Conservation (phyloP, 1,284 basidiomycete species). For the Cryptococcus sp. region DNA sequence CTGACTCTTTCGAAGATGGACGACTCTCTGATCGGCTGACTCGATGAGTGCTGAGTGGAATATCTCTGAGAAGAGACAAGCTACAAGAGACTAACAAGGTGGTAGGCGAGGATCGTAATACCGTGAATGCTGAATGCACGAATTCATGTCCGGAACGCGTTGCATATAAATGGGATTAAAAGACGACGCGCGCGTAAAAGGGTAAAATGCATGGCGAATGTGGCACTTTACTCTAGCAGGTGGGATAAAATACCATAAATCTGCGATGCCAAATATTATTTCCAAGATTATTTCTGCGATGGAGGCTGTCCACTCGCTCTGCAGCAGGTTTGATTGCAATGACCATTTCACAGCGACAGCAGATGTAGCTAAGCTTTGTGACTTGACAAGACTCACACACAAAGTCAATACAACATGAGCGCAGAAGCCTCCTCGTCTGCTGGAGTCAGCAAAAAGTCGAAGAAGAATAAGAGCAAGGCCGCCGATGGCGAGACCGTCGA, state of each 20-base stretch:
- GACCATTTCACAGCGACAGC: not conserved
- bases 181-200: not conserved
- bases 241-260: not conserved
- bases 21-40: too few species aligned
- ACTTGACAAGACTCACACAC: not conserved
- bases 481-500: conserved; percentile 21
- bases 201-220: conserved; percentile 2
- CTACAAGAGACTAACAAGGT: too few species aligned
- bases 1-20: too few species aligned
- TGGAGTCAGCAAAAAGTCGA: conserved; percentile 21
- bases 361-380: not conserved
- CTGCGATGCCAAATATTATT: not conserved
- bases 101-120: too few species aligned
- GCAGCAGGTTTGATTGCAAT: not conserved
- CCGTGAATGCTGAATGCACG: too few species aligned
- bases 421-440: conserved; percentile 33
- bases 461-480: conserved; percentile 24
- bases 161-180: too few species aligned
- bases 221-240: not conserved
- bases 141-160: too few species aligned
- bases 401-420: conserved; percentile 21
- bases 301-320: conserved; percentile 19
- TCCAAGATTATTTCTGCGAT: conserved; percentile 8
- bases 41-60: too few species aligned
- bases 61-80: too few species aligned